Conservation (phyloP, 1,284 basidiomycete species). For the Ceratobasidium sp. region DNA sequence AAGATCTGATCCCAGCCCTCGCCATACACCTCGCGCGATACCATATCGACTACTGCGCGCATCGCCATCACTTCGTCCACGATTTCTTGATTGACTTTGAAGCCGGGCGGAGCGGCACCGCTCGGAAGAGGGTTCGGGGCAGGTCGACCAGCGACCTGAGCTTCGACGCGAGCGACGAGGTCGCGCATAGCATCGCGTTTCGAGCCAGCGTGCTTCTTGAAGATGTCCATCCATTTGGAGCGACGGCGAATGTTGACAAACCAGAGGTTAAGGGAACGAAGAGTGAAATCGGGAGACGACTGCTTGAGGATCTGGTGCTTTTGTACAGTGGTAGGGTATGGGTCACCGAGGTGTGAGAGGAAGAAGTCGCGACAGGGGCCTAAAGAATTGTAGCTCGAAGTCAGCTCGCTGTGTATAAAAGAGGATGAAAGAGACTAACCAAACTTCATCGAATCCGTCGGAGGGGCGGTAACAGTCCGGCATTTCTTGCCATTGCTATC, state of each 20-base stretch:
- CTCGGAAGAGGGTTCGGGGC: slow-evolving; percentile 36
- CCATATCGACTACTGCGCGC: slow-evolving; percentile 47
- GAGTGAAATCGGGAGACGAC: slow-evolving; percentile 41
- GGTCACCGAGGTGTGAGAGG: slow-evolving; percentile 46
- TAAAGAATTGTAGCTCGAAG: slow-evolving; percentile 22
- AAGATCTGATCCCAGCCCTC: slow-evolving; percentile 43
- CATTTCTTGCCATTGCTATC: slow-evolving; percentile 27
- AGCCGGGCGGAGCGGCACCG: slow-evolving; percentile 29
- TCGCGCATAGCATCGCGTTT: slow-evolving; percentile 47
- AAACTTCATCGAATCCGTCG: slow-evolving; percentile 45
- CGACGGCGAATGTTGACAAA: slow-evolving; percentile 51
- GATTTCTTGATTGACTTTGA: slow-evolving; percentile 34
- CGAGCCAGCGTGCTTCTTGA: slow-evolving; percentile 48
- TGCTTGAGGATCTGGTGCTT: slow-evolving; percentile 46
- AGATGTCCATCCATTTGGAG: slow-evolving; percentile 49
- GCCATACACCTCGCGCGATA: slow-evolving; percentile 47
- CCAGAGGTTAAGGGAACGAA: slow-evolving; percentile 49
- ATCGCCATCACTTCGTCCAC: slow-evolving; percentile 45
- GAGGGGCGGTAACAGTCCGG: slow-evolving; percentile 40
- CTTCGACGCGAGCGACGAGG: slow-evolving; percentile 46
- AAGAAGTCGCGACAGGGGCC: slow-evolving; percentile 50
- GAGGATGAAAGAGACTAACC: slow-evolving; percentile 1
- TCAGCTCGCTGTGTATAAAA: slow-evolving; percentile 28
- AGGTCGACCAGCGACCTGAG: slow-evolving; percentile 41
- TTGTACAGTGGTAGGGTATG: slow-evolving; percentile 49